Base-by-base conservation (phyloP, 2,329 filamentous ascomycete species). In the Talaromyces rugulosus region DNA sequence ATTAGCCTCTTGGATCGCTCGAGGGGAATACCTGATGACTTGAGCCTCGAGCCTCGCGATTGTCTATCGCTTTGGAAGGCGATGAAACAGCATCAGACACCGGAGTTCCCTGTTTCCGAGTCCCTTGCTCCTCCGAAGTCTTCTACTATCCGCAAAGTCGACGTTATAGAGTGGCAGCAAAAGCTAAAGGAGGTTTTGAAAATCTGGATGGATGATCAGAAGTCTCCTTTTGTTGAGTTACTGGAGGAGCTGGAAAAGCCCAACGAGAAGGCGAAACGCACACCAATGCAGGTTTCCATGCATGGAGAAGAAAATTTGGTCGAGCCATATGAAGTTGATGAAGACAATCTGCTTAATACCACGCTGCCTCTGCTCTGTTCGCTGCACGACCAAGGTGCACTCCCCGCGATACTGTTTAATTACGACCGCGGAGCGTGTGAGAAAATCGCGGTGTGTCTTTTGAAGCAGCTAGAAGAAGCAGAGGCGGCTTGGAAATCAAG, bases 401-500 rank as follows among this genome's bases (percentile, higher is more conserved):
- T 94, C 0, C 90, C 90, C 0, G 89, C 88, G 0, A 86, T 94
- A 12, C 73, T 92, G 1, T 94, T 94, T 79, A 90, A 91, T 70
- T 94, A 90, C 67, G 88, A 92, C 65, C 85, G 89, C 55, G 72
- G 74, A 1, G 74, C 78, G 33, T 93, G 90, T 67, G 89, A 92
- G 72, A 71, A 73, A 9, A 83, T 89, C 31, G 59, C 60, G 3
- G 11, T 40, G 23, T 33, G 54, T 23, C 27, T 61, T 2, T 2
- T 61, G 4, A 23, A 3, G 4, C 30, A 61, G 9, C 16, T 61
- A 2, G 6, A 61, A 28, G 47, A 54, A 6, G 23, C 60, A 36
- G 60, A 61, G 36, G 34, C 5, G 3, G 11, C 28, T 7, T 61
- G 60, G 60, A 58, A 61, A 47, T 16, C n/a, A 12, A 54, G 18